A percentile compares a stretch with the other conserved stretches of the same genome.
Evolutionary conservation across 768 basidiomycete species (phyloP).

Genomic region (Xerocomellus dryophilus): DNA sequence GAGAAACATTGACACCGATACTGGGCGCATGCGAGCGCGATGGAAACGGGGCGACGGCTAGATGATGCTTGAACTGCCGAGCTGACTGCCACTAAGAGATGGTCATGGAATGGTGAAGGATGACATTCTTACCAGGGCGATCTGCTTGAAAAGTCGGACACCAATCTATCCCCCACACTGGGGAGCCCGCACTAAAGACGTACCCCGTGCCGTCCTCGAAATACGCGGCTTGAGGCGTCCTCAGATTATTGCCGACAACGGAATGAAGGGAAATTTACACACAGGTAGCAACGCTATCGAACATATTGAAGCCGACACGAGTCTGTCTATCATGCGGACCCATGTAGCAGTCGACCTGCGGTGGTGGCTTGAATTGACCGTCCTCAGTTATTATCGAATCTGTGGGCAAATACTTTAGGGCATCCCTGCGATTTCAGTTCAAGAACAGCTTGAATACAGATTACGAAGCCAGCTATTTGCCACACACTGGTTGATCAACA

Average conservation of each 20-base stretch:
- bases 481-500: conserved; percentile 50
- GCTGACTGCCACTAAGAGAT: conserved; percentile 34
- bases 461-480: conserved; percentile 6
- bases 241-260: neutral
- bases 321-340: conserved; percentile 61
- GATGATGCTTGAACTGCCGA: conserved; percentile 64
- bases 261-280: conserved; percentile 38
- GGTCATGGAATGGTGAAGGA: neutral
- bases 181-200: conserved; percentile 83
- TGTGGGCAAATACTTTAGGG: conserved; percentile 57
- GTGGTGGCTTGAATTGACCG: conserved; percentile 48
- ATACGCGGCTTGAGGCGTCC: conserved; percentile 49
- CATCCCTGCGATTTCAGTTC: conserved; percentile 42
- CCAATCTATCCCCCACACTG: conserved; percentile 93
- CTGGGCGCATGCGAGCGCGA: conserved; percentile 60
- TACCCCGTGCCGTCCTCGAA: conserved; percentile 58
- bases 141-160: conserved; percentile 73
- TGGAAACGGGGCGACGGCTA: conserved; percentile 78
- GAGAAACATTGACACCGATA: conserved; percentile 56
- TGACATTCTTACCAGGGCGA: conserved; percentile 42
- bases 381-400: conserved; percentile 49
- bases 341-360: conserved; percentile 58
- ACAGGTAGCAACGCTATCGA: conserved; percentile 61
- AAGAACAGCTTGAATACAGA: conserved; percentile 3
- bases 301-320: conserved; percentile 47